Conservation (phyloP, 139 green algal species). For the Haematococcus sp. region DNA sequence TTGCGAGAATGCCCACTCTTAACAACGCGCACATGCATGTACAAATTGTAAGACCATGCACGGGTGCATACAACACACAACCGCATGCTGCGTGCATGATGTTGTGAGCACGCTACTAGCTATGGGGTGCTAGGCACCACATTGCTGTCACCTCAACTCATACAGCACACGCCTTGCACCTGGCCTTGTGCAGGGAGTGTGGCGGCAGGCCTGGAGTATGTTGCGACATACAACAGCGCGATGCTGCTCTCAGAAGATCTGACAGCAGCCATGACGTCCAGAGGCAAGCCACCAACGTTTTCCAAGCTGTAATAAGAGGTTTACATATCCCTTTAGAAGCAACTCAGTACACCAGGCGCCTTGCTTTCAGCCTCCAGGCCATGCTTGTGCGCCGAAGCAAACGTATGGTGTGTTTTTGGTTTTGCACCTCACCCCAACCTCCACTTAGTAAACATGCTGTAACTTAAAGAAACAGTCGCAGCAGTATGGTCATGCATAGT, state of each 20-base stretch:
- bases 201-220: constrained; percentile 25
- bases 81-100: too few relatives aligned
- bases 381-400: constrained; percentile 67
- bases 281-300: not conserved
- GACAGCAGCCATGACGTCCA: not conserved
- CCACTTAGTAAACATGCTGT: constrained; percentile 58
- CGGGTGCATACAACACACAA: too few relatives aligned
- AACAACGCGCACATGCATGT: too few relatives aligned
- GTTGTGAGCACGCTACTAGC: too few relatives aligned
- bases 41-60: too few relatives aligned
- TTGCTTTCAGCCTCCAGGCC: constrained; percentile 56
- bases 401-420: too few relatives aligned
- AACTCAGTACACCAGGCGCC: constrained; percentile 59
- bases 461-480: not conserved
- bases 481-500: not conserved
- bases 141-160: too few relatives aligned
- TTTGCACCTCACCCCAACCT: too few relatives aligned
- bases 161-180: too few relatives aligned
- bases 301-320: constrained; percentile 48
- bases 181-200: not conserved
- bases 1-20: too few relatives aligned
- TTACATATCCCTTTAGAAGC: constrained; percentile 77
- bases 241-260: constrained; percentile 22
- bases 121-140: too few relatives aligned
- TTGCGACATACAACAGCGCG: constrained; percentile 37